Percentiles rank a stretch among this genome's conserved stretches.
These are phyloP conservation scores for Udeniomyces megalosporus DNA, from an alignment of 768 basidiomycete species.

Conservation along the genomic window DNA sequence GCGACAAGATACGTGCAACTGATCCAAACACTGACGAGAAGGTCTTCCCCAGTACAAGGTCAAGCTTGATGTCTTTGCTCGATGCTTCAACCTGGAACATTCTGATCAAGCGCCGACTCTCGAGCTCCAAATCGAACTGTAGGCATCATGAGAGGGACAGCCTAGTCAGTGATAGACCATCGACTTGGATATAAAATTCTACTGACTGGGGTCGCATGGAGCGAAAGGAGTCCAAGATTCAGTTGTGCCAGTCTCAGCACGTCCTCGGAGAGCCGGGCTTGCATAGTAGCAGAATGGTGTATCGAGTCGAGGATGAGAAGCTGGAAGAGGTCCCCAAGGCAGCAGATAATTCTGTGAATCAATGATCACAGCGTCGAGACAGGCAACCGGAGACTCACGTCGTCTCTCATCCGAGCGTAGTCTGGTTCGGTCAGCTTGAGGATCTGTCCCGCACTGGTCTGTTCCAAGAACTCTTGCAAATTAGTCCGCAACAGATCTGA, in stretches of 20 bases:
- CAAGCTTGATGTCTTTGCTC: neutral
- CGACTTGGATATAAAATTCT: too few relatives aligned
- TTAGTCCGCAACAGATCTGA: neutral
- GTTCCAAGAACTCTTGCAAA: neutral
- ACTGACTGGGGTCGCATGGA: neutral
- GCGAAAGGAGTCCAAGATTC: neutral
- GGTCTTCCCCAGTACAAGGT: neutral
- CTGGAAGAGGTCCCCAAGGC: neutral
- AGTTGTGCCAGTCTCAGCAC: neutral
- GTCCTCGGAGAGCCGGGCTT: neutral
- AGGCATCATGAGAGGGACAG: neutral
- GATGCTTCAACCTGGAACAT: neutral
- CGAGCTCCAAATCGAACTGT: neutral
- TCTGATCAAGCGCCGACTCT: neutral
- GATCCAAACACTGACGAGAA: too few relatives aligned
- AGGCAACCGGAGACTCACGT: neutral
- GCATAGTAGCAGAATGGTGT: neutral
- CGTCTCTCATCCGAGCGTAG: neutral
- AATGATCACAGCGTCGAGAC: neutral
- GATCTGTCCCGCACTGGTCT: too few relatives aligned
- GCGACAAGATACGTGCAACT: too few relatives aligned
- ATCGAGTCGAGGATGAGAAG: slow-evolving; percentile 2
- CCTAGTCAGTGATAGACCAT: neutral
- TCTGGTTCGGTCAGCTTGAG: too few relatives aligned
- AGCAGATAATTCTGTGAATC: neutral